Base-by-base conservation (phyloP, 129 eudicot species). In the Heracleum sosnowskyi region DNA sequence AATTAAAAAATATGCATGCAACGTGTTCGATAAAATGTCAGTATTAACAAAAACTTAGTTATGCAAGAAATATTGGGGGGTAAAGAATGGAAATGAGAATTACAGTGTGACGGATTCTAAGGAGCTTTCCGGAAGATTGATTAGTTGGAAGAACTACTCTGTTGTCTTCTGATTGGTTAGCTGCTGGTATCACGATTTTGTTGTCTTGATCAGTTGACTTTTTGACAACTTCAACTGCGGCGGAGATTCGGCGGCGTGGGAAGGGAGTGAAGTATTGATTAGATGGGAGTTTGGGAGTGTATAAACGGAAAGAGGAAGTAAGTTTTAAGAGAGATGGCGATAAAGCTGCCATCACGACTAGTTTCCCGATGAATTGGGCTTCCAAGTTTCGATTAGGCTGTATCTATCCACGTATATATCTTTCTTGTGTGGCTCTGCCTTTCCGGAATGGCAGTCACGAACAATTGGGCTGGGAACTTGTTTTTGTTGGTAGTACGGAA, bases 21-120 rank as follows among this genome's bases (percentile, higher is more conserved):
- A 60, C n/a, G 16, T 60, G 34, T 60, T 60, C 4, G 68, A 9
- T 26, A n/a, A 60, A 60, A 26, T 60, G 68, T 10, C 64, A 0
- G 11, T 0, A 51, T 62, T n/a, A 8, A 26, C 69, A 2, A 11
- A 5, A 28, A 37, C 40, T 37, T 7, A 37, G 40, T 37, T 37
- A n/a, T n/a, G n/a, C n/a, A n/a, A n/a, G n/a, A n/a, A n/a, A n/a
- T n/a, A n/a, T n/a, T n/a, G n/a, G n/a, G n/a, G n/a, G n/a, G n/a
- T n/a, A n/a, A n/a, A 42, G 45, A 44, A 44, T 11, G 47, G 47
- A 11, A 75, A 34, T 28, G 46, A 20, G 10, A 71, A 34, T 80
- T 88, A 96, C 99, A 33, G 99, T 90, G 82, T 96, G 99, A 74
- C 99, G 99, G 81, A 96, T 90, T 75, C 88, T 83, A 40, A 96